A percentile compares a stretch with the other conserved stretches of the same genome.
phyloP scores from a whole-genome alignment of 1,284 basidiomycete genomes.

The Sphagnurus paluster region DNA sequence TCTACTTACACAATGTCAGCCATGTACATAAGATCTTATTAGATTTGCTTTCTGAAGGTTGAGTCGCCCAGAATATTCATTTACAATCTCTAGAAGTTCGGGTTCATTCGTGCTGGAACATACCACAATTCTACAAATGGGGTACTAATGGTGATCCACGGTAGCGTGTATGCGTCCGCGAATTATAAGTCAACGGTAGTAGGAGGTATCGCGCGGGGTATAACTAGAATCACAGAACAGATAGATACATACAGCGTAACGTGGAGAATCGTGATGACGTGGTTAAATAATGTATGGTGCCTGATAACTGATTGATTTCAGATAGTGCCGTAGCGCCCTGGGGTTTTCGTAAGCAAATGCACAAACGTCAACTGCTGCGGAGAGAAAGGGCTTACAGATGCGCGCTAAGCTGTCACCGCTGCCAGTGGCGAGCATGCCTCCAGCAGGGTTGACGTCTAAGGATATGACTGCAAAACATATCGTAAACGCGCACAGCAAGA shows the following conservation, averaged over 20 bases:
- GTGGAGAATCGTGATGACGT: background rate
- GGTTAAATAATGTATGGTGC: no score
- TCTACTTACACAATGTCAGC: no score
- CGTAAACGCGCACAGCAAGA: background rate
- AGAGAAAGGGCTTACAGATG: constrained; percentile 55
- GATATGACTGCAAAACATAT: constrained; percentile 65
- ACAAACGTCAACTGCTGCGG: background rate
- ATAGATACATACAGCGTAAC: background rate
- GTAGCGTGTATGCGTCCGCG: no score
- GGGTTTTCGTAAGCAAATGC: background rate
- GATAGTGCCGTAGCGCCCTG: constrained; percentile 6
- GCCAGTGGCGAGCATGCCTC: constrained; percentile 80
- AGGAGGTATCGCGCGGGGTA: no score
- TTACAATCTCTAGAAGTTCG: no score
- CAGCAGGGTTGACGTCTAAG: constrained; percentile 79
- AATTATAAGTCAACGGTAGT: background rate
- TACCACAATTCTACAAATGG: background rate
- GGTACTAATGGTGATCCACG: no score
- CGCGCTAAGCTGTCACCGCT: constrained; percentile 85
- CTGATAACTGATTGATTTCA: no score
- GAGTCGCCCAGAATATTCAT: no score
- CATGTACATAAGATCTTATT: background rate
- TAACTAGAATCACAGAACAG: background rate
- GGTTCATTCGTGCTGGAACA: no score
- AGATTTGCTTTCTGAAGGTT: no score